phyloP scores from a whole-genome alignment of 176 grass and related monocot species.

The Rhynchospora tenuis region DNA sequence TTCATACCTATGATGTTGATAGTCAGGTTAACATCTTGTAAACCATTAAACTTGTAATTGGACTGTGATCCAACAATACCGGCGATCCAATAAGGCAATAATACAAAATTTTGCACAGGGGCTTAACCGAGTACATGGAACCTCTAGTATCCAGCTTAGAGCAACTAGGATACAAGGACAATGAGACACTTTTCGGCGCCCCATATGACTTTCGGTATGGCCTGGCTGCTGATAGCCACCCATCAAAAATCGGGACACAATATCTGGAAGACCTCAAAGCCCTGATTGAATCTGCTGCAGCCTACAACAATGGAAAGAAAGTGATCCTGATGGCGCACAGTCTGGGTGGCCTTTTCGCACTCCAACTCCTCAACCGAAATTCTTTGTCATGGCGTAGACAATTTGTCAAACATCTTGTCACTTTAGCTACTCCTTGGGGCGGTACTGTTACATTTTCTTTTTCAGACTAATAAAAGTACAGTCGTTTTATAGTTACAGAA shows the following conservation, averaged over 20 bases:
- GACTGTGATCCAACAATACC: background rate
- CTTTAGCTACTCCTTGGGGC: slow-evolving; percentile 64
- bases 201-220: slow-evolving; percentile 89
- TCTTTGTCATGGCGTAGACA: slow-evolving; percentile 33
- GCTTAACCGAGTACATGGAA: slow-evolving; percentile 66
- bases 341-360: slow-evolving; percentile 61
- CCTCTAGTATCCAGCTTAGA: slow-evolving; percentile 50
- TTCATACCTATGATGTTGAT: no score
- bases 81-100: no score
- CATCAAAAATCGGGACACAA: slow-evolving; percentile 37
- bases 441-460: slow-evolving; percentile 16
- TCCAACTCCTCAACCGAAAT: slow-evolving; percentile 58
- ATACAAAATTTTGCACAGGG: slow-evolving; percentile 28
- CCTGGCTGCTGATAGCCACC: slow-evolving; percentile 53
- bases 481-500: background rate
- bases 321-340: slow-evolving; percentile 76
- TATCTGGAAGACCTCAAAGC: slow-evolving; percentile 52
- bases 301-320: slow-evolving; percentile 36
- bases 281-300: slow-evolving; percentile 47
- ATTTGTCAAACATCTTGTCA: slow-evolving; percentile 51
- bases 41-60: background rate
- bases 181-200: slow-evolving; percentile 55
- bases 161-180: slow-evolving; percentile 63
- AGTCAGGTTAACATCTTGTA: no score
- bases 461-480: background rate